Conservation (phyloP, 2,329 filamentous ascomycete species). For the Fusarium sp. region DNA sequence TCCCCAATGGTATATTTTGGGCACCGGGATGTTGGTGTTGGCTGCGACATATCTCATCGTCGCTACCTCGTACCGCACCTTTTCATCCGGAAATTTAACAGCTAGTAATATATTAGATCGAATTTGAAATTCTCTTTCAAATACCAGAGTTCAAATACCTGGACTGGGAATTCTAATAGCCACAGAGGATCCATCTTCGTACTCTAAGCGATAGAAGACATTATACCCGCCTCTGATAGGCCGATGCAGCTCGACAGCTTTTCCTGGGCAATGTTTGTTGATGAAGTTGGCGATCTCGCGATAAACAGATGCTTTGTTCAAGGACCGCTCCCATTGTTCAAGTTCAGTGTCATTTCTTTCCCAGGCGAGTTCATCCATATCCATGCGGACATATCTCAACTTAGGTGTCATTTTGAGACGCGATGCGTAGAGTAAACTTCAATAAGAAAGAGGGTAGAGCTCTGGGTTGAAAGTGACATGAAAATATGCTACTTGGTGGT, state of each 20-base stretch:
- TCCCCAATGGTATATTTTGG: slow-evolving; percentile 48
- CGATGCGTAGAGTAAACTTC: too few species aligned
- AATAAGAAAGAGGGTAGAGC: too few species aligned
- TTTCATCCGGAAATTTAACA: slow-evolving; percentile 50
- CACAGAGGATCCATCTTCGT: neutral
- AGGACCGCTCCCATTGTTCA: neutral
- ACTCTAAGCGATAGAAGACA: neutral
- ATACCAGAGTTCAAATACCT: too few species aligned
- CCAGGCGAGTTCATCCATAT: neutral
- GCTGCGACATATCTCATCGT: slow-evolving; percentile 49
- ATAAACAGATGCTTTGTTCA: neutral
- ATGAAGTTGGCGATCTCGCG: neutral
- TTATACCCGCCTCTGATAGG: slow-evolving; percentile 2
- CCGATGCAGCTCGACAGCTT: neutral
- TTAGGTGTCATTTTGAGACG: too few species aligned
- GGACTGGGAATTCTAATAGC: neutral
- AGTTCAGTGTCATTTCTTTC: neutral
- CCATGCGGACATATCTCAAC: too few species aligned
- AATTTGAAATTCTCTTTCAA: too few species aligned
- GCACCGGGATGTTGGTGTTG: slow-evolving; percentile 51
- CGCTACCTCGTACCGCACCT: slow-evolving; percentile 51
- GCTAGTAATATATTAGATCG: too few species aligned
- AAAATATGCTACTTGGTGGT: too few species aligned
- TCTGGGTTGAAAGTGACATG: too few species aligned
- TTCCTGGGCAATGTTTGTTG: neutral